These are phyloP conservation scores for Microstegium vimineum DNA, from an alignment of 176 grass and related monocot species.

Conservation along the genomic window DNA sequence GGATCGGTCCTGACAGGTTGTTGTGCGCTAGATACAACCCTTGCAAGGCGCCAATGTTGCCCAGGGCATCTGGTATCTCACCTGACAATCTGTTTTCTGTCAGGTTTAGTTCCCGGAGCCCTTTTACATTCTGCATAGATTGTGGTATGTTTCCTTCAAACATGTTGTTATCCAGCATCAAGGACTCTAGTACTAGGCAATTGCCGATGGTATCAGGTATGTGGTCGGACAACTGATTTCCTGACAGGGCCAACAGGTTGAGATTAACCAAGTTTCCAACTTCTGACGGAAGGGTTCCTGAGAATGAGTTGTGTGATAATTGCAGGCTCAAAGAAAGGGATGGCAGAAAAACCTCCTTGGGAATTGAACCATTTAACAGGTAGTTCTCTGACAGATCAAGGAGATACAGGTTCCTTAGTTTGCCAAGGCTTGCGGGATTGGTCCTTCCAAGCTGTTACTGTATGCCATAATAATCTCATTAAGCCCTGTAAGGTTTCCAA, in stretches of 20 bases:
- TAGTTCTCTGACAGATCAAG: neutral
- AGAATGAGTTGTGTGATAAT: neutral
- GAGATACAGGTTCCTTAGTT: no score
- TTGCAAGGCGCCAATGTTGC: neutral
- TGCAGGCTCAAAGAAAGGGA: neutral
- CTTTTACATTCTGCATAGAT: slow-evolving; percentile 10
- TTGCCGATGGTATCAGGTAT: slow-evolving; percentile 16
- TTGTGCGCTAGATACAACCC: slow-evolving; percentile 23
- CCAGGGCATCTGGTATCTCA: neutral
- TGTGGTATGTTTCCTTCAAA: slow-evolving; percentile 32
- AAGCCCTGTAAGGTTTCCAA: no score
- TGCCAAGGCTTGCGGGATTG: no score
- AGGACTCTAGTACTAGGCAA: neutral
- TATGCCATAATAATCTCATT: no score
- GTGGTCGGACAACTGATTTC: slow-evolving; percentile 4
- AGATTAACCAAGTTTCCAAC: neutral
- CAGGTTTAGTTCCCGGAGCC: slow-evolving; percentile 18
- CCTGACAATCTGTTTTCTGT: neutral
- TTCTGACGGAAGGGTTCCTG: neutral
- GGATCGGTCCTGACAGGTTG: slow-evolving; percentile 21
- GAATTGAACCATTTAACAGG: neutral
- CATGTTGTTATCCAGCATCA: slow-evolving; percentile 28
- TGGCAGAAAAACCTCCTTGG: neutral
- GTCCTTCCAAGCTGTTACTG: no score
- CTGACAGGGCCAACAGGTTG: neutral